Percentiles rank a stretch among this genome's conserved stretches.
Conservation (phyloP, 164 flowering plant species). For the Aristolochia contorta region DNA sequence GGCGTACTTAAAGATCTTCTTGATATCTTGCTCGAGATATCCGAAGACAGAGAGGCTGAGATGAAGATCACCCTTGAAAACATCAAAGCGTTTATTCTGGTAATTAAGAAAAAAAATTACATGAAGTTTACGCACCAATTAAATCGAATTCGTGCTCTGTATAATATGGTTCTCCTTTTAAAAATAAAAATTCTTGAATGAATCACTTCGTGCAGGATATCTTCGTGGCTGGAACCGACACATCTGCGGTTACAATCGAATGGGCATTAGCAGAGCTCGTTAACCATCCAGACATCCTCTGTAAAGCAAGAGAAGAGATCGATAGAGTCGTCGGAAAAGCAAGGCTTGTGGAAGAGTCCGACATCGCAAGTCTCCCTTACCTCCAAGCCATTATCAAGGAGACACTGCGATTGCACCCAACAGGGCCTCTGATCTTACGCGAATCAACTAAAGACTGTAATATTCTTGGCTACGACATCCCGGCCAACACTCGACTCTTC, state of each 20-base stretch:
- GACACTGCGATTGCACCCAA: conserved; percentile 48
- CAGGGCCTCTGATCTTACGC: conserved; percentile 34
- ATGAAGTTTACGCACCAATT: too few species aligned
- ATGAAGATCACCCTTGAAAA: conserved; percentile 34
- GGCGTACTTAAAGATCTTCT: conserved; percentile 37
- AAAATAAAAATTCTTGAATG: too few species aligned
- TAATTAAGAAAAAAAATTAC: conserved; percentile 11
- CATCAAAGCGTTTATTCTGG: conserved; percentile 55
- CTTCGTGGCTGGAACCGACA: conserved; percentile 35
- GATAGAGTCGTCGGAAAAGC: conserved; percentile 25
- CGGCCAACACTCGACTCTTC: conserved; percentile 28
- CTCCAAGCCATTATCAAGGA: conserved; percentile 45
- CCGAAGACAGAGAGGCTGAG: conserved; percentile 32
- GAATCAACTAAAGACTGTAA: conserved; percentile 25
- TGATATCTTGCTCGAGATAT: conserved; percentile 35
- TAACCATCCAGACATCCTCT: conserved; percentile 21
- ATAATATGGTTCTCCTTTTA: too few species aligned
- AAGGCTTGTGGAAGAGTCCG: conserved; percentile 33
- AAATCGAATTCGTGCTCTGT: too few species aligned
- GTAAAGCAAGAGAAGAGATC: conserved; percentile 30
- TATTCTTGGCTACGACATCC: conserved; percentile 34
- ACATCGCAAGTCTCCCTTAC: conserved; percentile 30
- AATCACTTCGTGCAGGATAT: conserved; percentile 20
- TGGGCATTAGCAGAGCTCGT: conserved; percentile 49
- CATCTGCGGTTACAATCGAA: conserved; percentile 26